A percentile compares a stretch with the other conserved stretches of the same genome.
Conservation (phyloP, 2,329 filamentous ascomycete species). For the Phoma sp. region DNA sequence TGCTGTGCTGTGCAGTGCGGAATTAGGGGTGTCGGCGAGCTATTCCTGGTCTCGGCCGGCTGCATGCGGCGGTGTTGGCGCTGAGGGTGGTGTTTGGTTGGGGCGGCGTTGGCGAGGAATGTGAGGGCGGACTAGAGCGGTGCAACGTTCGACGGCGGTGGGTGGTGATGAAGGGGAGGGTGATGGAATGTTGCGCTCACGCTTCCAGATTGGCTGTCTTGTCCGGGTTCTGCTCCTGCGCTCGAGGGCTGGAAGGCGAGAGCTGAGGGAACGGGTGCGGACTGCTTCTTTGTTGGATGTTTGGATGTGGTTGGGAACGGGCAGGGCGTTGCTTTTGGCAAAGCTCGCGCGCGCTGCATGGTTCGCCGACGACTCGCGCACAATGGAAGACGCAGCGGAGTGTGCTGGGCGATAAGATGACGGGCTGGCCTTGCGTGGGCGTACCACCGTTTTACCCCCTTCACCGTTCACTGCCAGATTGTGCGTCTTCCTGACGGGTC, state of each 20-base stretch:
- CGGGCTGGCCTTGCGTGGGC: background rate
- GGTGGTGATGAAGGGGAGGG: too few relatives aligned
- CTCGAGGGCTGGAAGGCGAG: background rate
- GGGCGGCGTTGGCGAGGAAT: background rate
- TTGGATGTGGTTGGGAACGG: slow-evolving; percentile 9
- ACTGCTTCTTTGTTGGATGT: slow-evolving; percentile 9
- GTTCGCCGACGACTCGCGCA: slow-evolving; percentile 4
- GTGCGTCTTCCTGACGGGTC: background rate
- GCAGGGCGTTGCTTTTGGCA: slow-evolving; percentile 7
- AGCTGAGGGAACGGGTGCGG: background rate
- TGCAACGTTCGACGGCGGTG: too few relatives aligned
- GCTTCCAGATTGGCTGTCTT: too few relatives aligned
- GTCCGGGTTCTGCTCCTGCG: background rate
- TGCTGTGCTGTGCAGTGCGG: too few relatives aligned
- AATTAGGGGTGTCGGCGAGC: background rate
- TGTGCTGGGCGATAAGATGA: background rate
- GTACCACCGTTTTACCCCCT: background rate
- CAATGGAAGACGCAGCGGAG: background rate
- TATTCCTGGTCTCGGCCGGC: slow-evolving; percentile 9
- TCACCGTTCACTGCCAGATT: background rate
- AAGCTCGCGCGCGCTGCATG: background rate
- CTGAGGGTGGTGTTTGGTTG: background rate
- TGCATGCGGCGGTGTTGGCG: background rate
- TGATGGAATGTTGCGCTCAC: too few relatives aligned
- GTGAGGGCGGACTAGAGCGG: background rate